These are phyloP conservation scores for Phylloporus sp. DNA, from an alignment of 768 basidiomycete genomes.

Conservation along the genomic window DNA sequence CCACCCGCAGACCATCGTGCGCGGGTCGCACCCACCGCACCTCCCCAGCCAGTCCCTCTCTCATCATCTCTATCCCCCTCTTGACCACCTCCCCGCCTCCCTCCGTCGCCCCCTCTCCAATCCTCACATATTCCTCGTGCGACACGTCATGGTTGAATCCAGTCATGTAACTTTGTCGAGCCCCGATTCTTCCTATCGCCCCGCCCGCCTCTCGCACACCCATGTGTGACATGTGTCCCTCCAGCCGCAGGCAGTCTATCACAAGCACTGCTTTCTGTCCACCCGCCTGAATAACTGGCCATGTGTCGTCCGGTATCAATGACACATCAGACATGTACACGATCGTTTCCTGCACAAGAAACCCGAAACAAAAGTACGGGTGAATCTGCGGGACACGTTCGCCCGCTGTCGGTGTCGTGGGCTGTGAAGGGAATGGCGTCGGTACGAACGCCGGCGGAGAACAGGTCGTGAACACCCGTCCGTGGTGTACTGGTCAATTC, in stretches of 20 bases:
- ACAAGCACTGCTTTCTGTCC: conserved; percentile 49
- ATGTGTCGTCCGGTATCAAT: conserved; percentile 68
- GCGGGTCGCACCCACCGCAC: conserved; percentile 63
- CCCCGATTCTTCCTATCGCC: conserved; percentile 51
- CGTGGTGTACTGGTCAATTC: conserved; percentile 58
- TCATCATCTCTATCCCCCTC: conserved; percentile 43
- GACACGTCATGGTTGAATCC: conserved; percentile 75
- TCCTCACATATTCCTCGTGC: conserved; percentile 71
- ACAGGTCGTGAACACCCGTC: conserved; percentile 50
- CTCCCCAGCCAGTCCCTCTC: conserved; percentile 41
- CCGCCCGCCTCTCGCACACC: conserved; percentile 61
- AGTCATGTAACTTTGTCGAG: conserved; percentile 61
- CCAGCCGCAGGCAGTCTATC: conserved; percentile 70
- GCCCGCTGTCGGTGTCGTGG: conserved; percentile 31
- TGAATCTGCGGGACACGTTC: conserved; percentile 26
- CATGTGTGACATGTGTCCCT: conserved; percentile 71
- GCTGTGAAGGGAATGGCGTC: conserved; percentile 36
- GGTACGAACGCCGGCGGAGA: conserved; percentile 37
- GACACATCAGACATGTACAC: conserved; percentile 84
- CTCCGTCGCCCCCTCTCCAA: conserved; percentile 50
- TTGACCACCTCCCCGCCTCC: conserved; percentile 32
- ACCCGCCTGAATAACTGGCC: conserved; percentile 42
- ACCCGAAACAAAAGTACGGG: conserved; percentile 68
- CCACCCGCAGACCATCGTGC: conserved; percentile 66
- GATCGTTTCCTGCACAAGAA: conserved; percentile 60